Percentiles rank a stretch among this genome's conserved stretches.
Evolutionary conservation across 176 grass and related monocot genomes (phyloP).

Genomic region (Triticum timopheevii): DNA sequence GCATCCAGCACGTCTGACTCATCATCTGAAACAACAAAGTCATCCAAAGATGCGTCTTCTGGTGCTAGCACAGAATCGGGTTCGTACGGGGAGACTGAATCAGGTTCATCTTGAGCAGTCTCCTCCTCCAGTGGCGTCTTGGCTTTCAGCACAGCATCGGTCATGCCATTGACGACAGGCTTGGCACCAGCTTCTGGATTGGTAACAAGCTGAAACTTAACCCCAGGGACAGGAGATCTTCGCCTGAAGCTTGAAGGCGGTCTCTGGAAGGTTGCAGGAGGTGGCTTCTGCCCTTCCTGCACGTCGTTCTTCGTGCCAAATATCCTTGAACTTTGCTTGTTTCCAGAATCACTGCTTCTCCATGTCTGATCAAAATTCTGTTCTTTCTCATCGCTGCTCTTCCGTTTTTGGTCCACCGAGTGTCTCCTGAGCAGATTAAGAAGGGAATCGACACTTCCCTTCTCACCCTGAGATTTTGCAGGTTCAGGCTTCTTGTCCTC

Average conservation of each 20-base stretch:
- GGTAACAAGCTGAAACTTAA: conserved; percentile 57
- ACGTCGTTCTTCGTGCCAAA: conserved; percentile 31
- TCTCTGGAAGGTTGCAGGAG: conserved; percentile 36
- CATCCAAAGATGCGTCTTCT: conserved; percentile 32
- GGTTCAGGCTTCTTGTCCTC: conserved; percentile 70
- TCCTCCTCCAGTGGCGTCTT: conserved; percentile 35
- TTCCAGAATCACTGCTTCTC: conserved; percentile 46
- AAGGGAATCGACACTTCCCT: conserved; percentile 59
- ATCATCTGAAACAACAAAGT: conserved; percentile 34
- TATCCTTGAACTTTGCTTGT: conserved; percentile 39
- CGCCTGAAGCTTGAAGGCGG: conserved; percentile 47
- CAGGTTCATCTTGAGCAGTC: conserved; percentile 14
- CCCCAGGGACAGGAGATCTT: conserved; percentile 63
- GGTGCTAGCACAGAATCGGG: conserved; percentile 21
- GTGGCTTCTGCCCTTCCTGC: conserved; percentile 36
- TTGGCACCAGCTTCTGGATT: conserved; percentile 19
- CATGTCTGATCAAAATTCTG: conserved; percentile 37
- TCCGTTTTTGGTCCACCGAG: conserved; percentile 52
- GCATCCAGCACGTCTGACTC: conserved; percentile 29
- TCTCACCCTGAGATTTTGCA: conserved; percentile 58
- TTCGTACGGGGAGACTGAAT: conserved; percentile 20
- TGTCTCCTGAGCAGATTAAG: conserved; percentile 71
- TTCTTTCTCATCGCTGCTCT: conserved; percentile 38
- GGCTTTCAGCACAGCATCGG: conserved; percentile 7
- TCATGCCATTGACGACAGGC: not conserved